phyloP scores from a whole-genome alignment of 345 rosid species.

The Ailanthus altissimus region DNA sequence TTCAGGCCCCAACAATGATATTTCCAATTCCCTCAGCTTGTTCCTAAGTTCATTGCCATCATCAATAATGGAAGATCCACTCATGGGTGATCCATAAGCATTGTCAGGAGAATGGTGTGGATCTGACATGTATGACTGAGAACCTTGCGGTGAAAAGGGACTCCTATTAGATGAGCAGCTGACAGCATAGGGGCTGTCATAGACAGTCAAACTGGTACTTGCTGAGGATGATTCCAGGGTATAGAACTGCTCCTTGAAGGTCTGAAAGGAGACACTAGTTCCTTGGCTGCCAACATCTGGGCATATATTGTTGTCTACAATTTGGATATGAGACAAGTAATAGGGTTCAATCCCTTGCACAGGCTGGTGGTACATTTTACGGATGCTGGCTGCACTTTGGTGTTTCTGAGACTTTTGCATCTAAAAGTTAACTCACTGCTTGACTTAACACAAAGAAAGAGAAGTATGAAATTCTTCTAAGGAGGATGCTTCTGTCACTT shows the following conservation, averaged over 20 bases:
- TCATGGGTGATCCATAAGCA: constrained; percentile 70
- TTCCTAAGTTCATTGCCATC: constrained; percentile 52
- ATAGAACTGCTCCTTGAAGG: constrained; percentile 55
- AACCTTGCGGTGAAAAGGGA: constrained; percentile 84
- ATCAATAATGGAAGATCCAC: constrained; percentile 62
- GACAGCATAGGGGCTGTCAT: constrained; percentile 69
- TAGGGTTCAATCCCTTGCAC: constrained; percentile 46
- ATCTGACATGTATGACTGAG: constrained; percentile 75
- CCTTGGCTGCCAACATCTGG: constrained; percentile 57
- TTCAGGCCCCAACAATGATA: constrained; percentile 65
- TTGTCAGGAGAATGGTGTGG: constrained; percentile 68
- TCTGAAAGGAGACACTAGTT: constrained; percentile 44
- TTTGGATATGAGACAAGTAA: constrained; percentile 48
- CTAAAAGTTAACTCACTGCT: constrained; percentile 19
- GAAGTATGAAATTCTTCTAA: not conserved
- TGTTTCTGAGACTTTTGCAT: constrained; percentile 81
- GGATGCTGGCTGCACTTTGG: constrained; percentile 51
- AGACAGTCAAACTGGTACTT: constrained; percentile 33
- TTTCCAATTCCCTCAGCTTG: constrained; percentile 73
- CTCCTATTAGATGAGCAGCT: constrained; percentile 65
- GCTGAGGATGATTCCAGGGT: constrained; percentile 85
- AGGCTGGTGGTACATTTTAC: constrained; percentile 52
- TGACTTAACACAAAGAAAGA: constrained; percentile 1
- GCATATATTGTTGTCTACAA: constrained; percentile 47
- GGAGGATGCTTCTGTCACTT: not conserved